Percentiles rank a stretch among this genome's conserved stretches.
Evolutionary conservation across 2,329 filamentous ascomycete species (phyloP).

Genomic region (Curvularia lunata): DNA sequence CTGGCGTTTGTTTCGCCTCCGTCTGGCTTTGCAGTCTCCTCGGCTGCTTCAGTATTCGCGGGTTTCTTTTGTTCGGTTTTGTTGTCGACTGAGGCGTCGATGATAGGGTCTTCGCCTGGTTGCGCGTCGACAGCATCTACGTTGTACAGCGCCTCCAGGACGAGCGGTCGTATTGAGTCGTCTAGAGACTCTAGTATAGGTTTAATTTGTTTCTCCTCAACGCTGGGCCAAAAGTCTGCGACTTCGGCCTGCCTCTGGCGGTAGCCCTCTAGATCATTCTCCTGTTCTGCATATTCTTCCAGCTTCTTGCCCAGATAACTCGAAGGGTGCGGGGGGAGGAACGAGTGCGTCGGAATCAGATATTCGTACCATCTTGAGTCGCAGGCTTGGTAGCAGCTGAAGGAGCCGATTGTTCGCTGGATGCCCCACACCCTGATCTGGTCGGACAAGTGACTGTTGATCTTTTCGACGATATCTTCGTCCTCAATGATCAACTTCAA

Average conservation of each 20-base stretch:
- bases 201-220: conserved; percentile 81
- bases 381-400: conserved; percentile 93
- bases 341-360: conserved; percentile 88
- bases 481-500: conserved; percentile 97
- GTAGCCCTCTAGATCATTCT: conserved; percentile 73
- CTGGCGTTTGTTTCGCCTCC: conserved; percentile 15
- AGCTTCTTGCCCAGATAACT: conserved; percentile 84
- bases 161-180: conserved; percentile 66
- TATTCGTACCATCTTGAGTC: conserved; percentile 98
- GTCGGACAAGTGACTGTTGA: conserved; percentile 81
- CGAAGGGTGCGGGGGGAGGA: conserved; percentile 88
- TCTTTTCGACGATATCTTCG: conserved; percentile 82
- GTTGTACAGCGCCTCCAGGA: conserved; percentile 66
- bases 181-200: conserved; percentile 67
- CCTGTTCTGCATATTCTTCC: conserved; percentile 76
- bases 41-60: conserved; percentile 16
- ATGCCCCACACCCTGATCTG: conserved; percentile 98
- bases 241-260: conserved; percentile 76
- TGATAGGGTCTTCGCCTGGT: conserved; percentile 39
- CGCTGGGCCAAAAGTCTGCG: conserved; percentile 78
- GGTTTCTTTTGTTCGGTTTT: conserved; percentile 16
- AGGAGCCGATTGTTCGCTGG: conserved; percentile 84
- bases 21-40: conserved; percentile 18
- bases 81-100: conserved; percentile 39
- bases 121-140: conserved; percentile 42